Evolutionary conservation across 441 rosid genomes (phyloP).

Genomic region (Melastoma candidum): DNA sequence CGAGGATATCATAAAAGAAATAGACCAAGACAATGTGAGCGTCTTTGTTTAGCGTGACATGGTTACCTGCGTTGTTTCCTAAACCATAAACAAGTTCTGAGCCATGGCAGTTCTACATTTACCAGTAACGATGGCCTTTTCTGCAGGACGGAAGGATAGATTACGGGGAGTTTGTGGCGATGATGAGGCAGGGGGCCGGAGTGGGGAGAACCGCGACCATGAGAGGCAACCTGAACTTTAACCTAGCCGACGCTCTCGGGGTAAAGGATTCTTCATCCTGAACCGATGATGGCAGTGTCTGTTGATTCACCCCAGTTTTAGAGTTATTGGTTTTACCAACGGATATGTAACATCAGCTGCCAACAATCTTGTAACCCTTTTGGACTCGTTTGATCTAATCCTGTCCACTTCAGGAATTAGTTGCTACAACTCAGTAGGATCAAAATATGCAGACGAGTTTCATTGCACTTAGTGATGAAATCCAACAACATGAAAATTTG

Average conservation of each 20-base stretch:
- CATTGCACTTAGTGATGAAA: too few species aligned
- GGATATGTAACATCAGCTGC: too few species aligned
- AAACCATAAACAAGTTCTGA: not conserved
- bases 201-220: constrained; percentile 56
- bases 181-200: constrained; percentile 23
- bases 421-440: too few species aligned
- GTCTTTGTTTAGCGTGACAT: not conserved
- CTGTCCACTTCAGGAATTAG: too few species aligned
- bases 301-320: too few species aligned
- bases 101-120: not conserved
- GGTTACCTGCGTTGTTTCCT: too few species aligned
- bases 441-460: too few species aligned
- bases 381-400: too few species aligned
- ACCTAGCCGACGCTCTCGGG: constrained; percentile 53
- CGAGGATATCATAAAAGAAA: constrained; percentile 13
- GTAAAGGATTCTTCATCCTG: constrained; percentile 19
- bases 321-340: too few species aligned
- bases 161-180: constrained; percentile 8
- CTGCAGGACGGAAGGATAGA: constrained; percentile 11
- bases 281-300: not conserved
- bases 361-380: too few species aligned
- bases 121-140: not conserved
- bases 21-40: constrained; percentile 16
- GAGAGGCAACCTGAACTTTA: constrained; percentile 59
- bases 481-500: too few species aligned